Evolutionary conservation across 768 basidiomycete species (phyloP).

Genomic region (Boletus coccyginus): DNA sequence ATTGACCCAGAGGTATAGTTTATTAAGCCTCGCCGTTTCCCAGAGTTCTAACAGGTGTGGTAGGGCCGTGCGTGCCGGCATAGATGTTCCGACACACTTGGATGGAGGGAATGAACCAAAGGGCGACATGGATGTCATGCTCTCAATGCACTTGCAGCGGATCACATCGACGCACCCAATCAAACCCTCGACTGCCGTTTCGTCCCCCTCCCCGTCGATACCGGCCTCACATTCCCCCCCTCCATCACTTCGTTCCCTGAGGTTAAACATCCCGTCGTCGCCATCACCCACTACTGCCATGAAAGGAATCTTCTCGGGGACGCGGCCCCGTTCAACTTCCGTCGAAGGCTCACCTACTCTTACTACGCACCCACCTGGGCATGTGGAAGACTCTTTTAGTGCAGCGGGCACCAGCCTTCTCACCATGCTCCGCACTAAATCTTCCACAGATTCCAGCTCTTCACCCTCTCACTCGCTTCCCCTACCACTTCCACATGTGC

Average conservation of each 20-base stretch:
- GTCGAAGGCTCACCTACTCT: slow-evolving; percentile 42
- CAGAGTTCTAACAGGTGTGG: not conserved
- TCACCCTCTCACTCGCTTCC: slow-evolving; percentile 33
- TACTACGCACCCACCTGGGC: slow-evolving; percentile 32
- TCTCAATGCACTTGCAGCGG: slow-evolving; percentile 74
- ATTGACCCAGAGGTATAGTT: slow-evolving; percentile 59
- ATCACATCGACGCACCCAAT: slow-evolving; percentile 35
- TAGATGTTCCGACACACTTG: slow-evolving; percentile 45
- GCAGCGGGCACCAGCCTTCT: slow-evolving; percentile 55
- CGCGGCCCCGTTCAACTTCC: slow-evolving; percentile 29
- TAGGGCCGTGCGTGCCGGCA: slow-evolving; percentile 69
- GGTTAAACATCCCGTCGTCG: slow-evolving; percentile 17
- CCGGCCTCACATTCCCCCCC: slow-evolving; percentile 29
- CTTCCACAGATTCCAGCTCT: slow-evolving; percentile 26
- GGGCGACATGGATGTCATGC: slow-evolving; percentile 82
- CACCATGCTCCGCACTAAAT: slow-evolving; percentile 46
- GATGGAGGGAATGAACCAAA: slow-evolving; percentile 56
- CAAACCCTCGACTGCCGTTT: slow-evolving; percentile 8
- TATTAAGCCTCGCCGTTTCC: not conserved
- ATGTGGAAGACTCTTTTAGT: slow-evolving; percentile 54
- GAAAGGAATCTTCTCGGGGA: slow-evolving; percentile 24
- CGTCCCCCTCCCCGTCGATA: slow-evolving; percentile 11
- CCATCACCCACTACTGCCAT: slow-evolving; percentile 12
- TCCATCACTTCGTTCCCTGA: slow-evolving; percentile 28
- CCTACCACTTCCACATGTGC: slow-evolving; percentile 21